Evolutionary conservation across 2,329 filamentous ascomycete genomes (phyloP), one percentile per base, ranked within the genome.

Genomic region (Penicillium sp.): DNA sequence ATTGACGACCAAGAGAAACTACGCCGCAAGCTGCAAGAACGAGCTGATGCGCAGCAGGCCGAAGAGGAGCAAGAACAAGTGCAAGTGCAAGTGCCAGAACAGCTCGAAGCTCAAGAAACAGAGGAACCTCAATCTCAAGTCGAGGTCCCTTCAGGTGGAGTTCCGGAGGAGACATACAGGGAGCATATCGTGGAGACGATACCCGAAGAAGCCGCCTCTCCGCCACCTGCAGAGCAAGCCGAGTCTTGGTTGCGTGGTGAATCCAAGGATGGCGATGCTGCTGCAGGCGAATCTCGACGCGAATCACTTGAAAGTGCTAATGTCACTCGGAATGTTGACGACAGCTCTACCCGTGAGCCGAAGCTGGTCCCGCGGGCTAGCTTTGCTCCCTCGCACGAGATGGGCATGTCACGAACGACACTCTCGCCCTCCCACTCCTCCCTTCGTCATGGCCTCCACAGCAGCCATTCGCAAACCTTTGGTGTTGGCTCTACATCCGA

Each of bases 1-100:
- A 80, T 84, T 56, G 86, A 85, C 46, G 89, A 92, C 63, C 84
- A 84, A 60, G 85, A 88, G 64, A 81, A 71, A 54, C 76, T 82
- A 30, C 77, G 83, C 54, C 76, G 78, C 49, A 76, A 69, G 55
- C 60, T 76, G 37, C 69, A 75, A 53, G 67, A 68, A 50, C 68
- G 68, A 52, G 78, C 79, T 42, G 81, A 85, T 58, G 77, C 83
- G 63, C 79, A 80, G 23, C 80, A 82, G 43, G 81, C 83, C 20
- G 73, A 75, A 30, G 76, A 79, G 50, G 76, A 83, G 52, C 84
- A 46, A 30, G 52, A 45, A 3, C 50, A 51, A 41, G 47, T 21
- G 23, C 50, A 34, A 37, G 37, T 24, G 27, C 36, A 30, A 23
- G 40, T 15, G 23, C 43, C 36, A 7, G 13, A 29, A 1, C 34